Conservation (phyloP, 108 stramenopile species). For the Pseudonitzschia delicatissima region DNA sequence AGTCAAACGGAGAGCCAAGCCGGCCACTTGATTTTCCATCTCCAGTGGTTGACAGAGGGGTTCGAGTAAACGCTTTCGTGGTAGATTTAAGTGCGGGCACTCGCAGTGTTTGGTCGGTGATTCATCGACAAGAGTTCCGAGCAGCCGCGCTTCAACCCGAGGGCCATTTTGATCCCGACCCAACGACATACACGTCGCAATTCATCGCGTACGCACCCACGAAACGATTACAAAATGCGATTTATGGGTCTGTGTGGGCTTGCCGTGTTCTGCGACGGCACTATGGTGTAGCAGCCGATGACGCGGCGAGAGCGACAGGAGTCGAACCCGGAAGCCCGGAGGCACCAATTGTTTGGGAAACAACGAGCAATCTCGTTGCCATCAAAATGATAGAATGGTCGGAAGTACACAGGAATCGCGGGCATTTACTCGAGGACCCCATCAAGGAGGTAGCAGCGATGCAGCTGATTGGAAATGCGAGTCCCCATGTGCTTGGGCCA, state of each 20-base stretch:
- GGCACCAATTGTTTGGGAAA: slow-evolving; percentile 88
- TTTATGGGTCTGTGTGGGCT: slow-evolving; percentile 81
- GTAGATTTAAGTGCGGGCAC: slow-evolving; percentile 63
- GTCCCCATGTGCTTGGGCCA: slow-evolving; percentile 75
- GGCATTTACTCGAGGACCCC: slow-evolving; percentile 84
- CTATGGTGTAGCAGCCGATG: slow-evolving; percentile 68
- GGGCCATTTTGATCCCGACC: neutral
- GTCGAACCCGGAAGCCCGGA: slow-evolving; percentile 67
- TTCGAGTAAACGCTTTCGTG: slow-evolving; percentile 74
- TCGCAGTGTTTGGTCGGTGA: slow-evolving; percentile 58
- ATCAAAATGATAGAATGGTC: slow-evolving; percentile 92
- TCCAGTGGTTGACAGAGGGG: slow-evolving; percentile 61
- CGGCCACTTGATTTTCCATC: slow-evolving; percentile 85
- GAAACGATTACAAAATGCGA: slow-evolving; percentile 78
- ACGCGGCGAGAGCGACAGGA: slow-evolving; percentile 77
- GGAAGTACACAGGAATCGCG: slow-evolving; percentile 71
- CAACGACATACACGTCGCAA: neutral
- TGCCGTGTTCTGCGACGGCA: slow-evolving; percentile 74
- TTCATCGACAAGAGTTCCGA: slow-evolving; percentile 65
- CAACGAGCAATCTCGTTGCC: slow-evolving; percentile 65
- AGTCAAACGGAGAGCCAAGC: slow-evolving; percentile 38
- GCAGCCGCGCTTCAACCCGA: neutral
- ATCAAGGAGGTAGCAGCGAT: slow-evolving; percentile 88
- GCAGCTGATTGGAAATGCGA: slow-evolving; percentile 67
- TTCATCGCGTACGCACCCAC: slow-evolving; percentile 78